A percentile compares a stretch with the other conserved stretches of the same genome.
Conservation (phyloP, 352 stramenopile genomes). For the Thalassiosira pacifica region DNA sequence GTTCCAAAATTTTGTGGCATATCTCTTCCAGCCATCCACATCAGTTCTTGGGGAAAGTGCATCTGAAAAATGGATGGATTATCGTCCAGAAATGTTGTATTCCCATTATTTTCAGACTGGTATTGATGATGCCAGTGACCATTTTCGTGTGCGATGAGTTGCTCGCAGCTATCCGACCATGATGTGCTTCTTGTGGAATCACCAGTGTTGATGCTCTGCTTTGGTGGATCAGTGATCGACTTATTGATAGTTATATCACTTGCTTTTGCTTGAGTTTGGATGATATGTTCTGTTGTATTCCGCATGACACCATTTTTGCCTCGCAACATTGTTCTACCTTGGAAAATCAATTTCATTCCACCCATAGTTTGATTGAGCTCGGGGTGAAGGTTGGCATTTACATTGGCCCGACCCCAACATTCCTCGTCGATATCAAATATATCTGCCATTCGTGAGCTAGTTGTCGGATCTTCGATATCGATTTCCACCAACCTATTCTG, state of each 20-base stretch:
- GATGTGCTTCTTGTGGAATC: neutral
- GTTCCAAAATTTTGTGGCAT: slow-evolving; percentile 16
- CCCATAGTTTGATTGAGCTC: slow-evolving; percentile 12
- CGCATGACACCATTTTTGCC: slow-evolving; percentile 1
- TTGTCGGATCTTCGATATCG: slow-evolving; percentile 44
- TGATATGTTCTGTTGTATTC: slow-evolving; percentile 20
- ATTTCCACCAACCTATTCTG: slow-evolving; percentile 54
- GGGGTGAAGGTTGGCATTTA: slow-evolving; percentile 38
- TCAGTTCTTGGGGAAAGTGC: slow-evolving; percentile 39
- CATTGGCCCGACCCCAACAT: slow-evolving; percentile 54
- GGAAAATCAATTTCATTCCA: neutral
- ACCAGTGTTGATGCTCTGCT: no score
- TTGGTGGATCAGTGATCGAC: neutral
- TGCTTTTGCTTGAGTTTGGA: no score
- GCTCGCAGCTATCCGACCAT: neutral
- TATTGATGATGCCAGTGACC: slow-evolving; percentile 9
- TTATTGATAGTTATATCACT: neutral
- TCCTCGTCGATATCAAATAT: slow-evolving; percentile 39
- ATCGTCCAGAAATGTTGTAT: neutral
- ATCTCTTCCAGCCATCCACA: slow-evolving; percentile 14
- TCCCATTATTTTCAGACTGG: neutral
- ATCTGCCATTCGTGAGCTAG: slow-evolving; percentile 15
- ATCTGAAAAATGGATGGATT: slow-evolving; percentile 7
- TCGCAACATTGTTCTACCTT: neutral
- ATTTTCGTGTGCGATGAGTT: slow-evolving; percentile 12